Evolutionary conservation across 352 stramenopile species (phyloP).

Genomic region (Pythium myriotylum): DNA sequence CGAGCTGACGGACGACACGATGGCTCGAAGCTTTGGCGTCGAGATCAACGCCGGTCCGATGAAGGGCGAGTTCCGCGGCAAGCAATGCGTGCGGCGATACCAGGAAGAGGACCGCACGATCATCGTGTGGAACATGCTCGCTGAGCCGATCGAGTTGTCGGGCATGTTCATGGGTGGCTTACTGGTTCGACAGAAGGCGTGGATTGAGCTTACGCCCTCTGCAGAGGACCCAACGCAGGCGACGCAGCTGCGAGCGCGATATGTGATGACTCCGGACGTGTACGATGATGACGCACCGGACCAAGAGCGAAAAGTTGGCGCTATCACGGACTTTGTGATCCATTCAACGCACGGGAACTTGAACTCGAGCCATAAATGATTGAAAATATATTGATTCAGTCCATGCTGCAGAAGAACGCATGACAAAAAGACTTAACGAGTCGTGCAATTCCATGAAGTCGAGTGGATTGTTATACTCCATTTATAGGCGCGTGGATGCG

Average conservation of each 20-base stretch:
- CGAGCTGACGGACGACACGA: conserved; percentile 28
- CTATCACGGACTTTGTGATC: conserved; percentile 54
- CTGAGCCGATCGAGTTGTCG: conserved; percentile 42
- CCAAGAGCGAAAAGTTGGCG: conserved; percentile 39
- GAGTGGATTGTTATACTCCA: too few relatives aligned
- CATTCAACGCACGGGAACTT: conserved; percentile 44
- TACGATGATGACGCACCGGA: conserved; percentile 31
- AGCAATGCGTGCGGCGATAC: conserved; percentile 48
- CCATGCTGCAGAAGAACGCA: conserved; percentile 8
- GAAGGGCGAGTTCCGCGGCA: conserved; percentile 43
- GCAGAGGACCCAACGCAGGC: conserved; percentile 15
- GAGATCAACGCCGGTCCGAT: conserved; percentile 26
- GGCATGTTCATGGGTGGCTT: conserved; percentile 17
- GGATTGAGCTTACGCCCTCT: conserved; percentile 15
- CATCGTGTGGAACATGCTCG: conserved; percentile 51
- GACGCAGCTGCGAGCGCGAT: conserved; percentile 13
- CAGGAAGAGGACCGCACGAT: conserved; percentile 32
- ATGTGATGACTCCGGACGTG: conserved; percentile 31
- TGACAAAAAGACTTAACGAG: too few relatives aligned
- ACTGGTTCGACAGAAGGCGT: conserved; percentile 15
- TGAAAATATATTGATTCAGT: conserved; percentile 35
- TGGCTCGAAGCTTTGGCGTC: conserved; percentile 28
- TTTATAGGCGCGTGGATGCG: too few relatives aligned
- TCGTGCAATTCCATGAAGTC: too few relatives aligned
- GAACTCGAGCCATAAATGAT: conserved; percentile 56